A percentile compares a stretch with the other conserved stretches of the same genome.
phyloP scores from a whole-genome alignment of 1,284 basidiomycete species.

The Sporisorium sorghi region DNA sequence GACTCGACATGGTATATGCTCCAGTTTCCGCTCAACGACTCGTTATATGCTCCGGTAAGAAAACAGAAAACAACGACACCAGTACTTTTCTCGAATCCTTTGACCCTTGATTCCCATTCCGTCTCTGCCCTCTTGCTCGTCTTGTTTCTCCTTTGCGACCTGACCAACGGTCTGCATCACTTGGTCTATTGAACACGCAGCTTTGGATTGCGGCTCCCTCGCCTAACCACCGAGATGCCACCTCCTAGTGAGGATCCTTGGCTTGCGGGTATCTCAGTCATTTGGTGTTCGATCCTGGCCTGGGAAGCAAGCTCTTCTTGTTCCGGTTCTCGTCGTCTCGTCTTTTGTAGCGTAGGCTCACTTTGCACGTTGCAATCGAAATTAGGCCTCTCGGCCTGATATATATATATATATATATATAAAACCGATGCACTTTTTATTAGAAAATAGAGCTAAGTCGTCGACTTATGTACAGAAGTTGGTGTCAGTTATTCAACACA shows the following conservation, averaged over 20 bases:
- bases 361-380: slow-evolving; percentile 5
- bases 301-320: background rate
- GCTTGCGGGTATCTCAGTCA: background rate
- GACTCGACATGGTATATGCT: no score
- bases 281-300: slow-evolving; percentile 4
- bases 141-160: background rate
- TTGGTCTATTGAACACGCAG: background rate
- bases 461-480: no score
- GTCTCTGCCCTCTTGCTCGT: background rate
- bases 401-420: no score
- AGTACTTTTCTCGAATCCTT: no score
- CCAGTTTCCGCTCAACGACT: no score
- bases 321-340: background rate
- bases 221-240: slow-evolving; percentile 6
- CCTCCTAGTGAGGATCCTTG: slow-evolving; percentile 1
- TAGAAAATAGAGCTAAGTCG: no score
- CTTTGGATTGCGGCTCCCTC: slow-evolving; percentile 4
- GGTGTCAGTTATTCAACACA: no score
- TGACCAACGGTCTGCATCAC: background rate
- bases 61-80: no score
- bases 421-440: no score
- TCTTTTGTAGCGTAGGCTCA: slow-evolving; percentile 6
- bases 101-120: no score
- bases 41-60: no score
- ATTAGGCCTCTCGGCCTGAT: slow-evolving; percentile 3